Evolutionary conservation across 2,329 filamentous ascomycete genomes (phyloP), one percentile per base, ranked within the genome.

Genomic region (Xylariaceae sp.): DNA sequence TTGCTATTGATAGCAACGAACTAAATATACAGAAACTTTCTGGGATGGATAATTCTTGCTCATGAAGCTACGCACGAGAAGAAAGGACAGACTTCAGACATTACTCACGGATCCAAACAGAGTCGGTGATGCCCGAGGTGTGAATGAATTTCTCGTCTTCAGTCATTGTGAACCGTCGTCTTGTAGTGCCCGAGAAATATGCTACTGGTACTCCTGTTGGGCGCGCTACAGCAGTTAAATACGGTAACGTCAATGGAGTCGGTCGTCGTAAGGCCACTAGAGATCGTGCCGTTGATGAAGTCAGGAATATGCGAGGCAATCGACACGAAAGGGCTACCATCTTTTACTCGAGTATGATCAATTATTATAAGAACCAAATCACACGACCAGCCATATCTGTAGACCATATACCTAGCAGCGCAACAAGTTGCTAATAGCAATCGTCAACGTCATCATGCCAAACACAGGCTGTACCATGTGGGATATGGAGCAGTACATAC

Each of bases 21-120:
- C 6, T 31, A 12, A 31, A 6, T 31, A n/a, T n/a, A n/a, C n/a
- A n/a, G n/a, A n/a, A n/a, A n/a, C n/a, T n/a, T n/a, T n/a, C n/a
- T n/a, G n/a, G n/a, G n/a, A n/a, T n/a, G n/a, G n/a, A n/a, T n/a
- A n/a, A n/a, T n/a, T n/a, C n/a, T n/a, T n/a, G n/a, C n/a, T n/a
- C n/a, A n/a, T n/a, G n/a, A n/a, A n/a, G n/a, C n/a, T n/a, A n/a
- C n/a, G n/a, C n/a, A n/a, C n/a, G n/a, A n/a, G n/a, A n/a, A n/a
- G n/a, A n/a, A n/a, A n/a, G n/a, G n/a, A 67, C 78, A 82, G 0
- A 78, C 79, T 21, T 80, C 71, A 0, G n/a, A n/a, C n/a, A n/a
- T n/a, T n/a, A 36, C 33, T 71, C 71, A 61, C 82, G 80, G 0
- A 81, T 69, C 82, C 82, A 86, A 17, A 85, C 82, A 0, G 83